Percentiles rank a stretch among this genome's conserved stretches.
These are phyloP conservation scores for Xylaria acuta DNA, from an alignment of 495 filamentous ascomycete species.

Conservation along the genomic window DNA sequence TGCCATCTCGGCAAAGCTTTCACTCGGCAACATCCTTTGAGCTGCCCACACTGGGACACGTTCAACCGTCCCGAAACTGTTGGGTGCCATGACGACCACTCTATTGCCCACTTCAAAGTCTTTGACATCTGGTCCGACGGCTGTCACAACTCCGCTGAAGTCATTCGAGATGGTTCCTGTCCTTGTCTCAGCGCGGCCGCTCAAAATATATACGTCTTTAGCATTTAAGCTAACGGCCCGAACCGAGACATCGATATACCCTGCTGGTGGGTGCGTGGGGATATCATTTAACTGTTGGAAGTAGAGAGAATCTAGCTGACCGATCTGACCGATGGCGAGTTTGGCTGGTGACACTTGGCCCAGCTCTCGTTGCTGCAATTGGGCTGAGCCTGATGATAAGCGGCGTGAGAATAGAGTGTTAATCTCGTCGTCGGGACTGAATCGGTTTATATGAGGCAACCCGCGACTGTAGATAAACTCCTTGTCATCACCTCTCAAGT, in stretches of 20 bases:
- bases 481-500: not conserved
- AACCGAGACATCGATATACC: not conserved
- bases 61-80: slow-evolving; percentile 41
- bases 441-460: not conserved
- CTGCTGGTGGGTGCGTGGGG: not conserved
- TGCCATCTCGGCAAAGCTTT: slow-evolving; percentile 28
- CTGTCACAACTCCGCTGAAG: slow-evolving; percentile 26
- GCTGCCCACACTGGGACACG: slow-evolving; percentile 38
- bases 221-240: slow-evolving; percentile 44
- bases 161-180: slow-evolving; percentile 20
- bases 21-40: slow-evolving; percentile 35
- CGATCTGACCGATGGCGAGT: not conserved
- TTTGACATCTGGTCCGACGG: slow-evolving; percentile 14
- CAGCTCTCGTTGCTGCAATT: not conserved
- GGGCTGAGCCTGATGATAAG: not conserved
- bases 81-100: slow-evolving; percentile 41
- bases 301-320: not conserved
- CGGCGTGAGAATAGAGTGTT: not conserved
- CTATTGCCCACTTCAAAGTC: slow-evolving; percentile 43
- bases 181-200: slow-evolving; percentile 25
- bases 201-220: slow-evolving; percentile 37
- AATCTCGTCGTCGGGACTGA: not conserved
- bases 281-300: not conserved
- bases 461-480: not conserved
- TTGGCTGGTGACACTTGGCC: not conserved